These are phyloP conservation scores for Isatis lusitanica DNA, from an alignment of 441 rosid genomes.

Conservation along the genomic window DNA sequence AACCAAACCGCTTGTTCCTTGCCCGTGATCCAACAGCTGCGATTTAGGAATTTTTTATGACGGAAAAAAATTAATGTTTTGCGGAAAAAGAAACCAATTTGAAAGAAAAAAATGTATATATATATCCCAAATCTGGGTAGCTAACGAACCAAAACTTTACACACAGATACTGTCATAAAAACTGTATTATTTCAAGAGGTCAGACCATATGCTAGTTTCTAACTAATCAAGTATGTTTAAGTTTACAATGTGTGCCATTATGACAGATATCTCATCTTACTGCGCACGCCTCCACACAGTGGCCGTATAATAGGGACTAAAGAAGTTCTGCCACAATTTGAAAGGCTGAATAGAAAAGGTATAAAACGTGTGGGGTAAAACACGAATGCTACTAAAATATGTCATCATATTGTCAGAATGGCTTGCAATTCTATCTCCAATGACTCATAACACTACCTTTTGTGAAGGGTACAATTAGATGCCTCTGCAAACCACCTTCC, in stretches of 20 bases:
- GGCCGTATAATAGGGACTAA: conserved; percentile 5
- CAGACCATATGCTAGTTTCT: conserved; percentile 6
- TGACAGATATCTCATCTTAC: conserved; percentile 22
- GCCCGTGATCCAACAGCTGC: conserved; percentile 71
- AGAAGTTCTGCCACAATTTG: conserved; percentile 1
- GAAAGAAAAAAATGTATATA: neutral
- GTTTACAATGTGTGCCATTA: conserved; percentile 20
- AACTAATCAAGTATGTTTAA: neutral
- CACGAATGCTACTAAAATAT: conserved; percentile 14
- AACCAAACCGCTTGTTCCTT: conserved; percentile 70
- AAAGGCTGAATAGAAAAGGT: conserved; percentile 5
- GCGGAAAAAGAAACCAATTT: neutral
- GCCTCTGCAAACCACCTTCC: conserved; percentile 89
- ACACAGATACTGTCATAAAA: too few relatives aligned
- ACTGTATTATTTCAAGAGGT: neutral
- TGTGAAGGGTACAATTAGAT: conserved; percentile 74
- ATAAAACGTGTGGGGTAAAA: neutral
- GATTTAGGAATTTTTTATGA: conserved; percentile 29
- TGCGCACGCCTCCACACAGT: neutral
- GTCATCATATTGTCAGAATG: conserved; percentile 21
- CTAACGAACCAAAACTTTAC: neutral
- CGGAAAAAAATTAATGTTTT: neutral
- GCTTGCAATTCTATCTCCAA: conserved; percentile 15
- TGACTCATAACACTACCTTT: conserved; percentile 56
- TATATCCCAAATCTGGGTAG: neutral